Evolutionary conservation across 352 stramenopile genomes (phyloP), one percentile per base, ranked within the genome.

Genomic region (Phytophthora aleatoria): DNA sequence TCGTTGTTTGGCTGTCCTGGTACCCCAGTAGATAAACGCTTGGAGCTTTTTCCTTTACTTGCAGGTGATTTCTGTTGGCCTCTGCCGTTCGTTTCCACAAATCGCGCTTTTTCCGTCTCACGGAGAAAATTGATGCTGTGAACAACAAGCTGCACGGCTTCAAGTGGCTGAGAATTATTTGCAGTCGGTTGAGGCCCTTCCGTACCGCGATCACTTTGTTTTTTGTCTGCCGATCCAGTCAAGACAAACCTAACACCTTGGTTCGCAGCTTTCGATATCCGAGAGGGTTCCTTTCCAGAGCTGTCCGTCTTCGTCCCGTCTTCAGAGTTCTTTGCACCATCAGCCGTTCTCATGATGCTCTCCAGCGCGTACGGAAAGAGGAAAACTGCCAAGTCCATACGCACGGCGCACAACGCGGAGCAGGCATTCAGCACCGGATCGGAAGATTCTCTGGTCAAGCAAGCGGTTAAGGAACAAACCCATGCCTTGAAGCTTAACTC

Each of bases 111-210:
- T 44, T 93, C 77, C 0, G 77, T 83, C 56, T 95, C 85, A n/a
- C 84, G 79, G 0, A 93, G 59, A 35, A 94, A 96, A 42, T 87
- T 95, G 20, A 95, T 79, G 13, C 59, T 83, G 54, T 96, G 88
- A 52, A 96, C 61, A 3, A 95, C 31, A 13, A 93, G 62, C 56
- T 96, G 88, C 30, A 89, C 64, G 5, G 81, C 72, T 50, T 86
- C 61, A 15, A 74, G 60, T 28, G 74, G 72, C 16, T 76, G 73
- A n/a, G 50, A 69, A 35, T 31, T 24, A 5, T 16, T 57, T 26
- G 39, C 39, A 50, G 48, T 26, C 15, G 12, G 9, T 48, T 57
- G 39, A 45, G n/a, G 35, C 24, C 10, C 20, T 44, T 26, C 28
- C 20, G 6, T 27, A 50, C 8, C 48, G 20, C 20, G n/a, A 3